A percentile compares a stretch with the other conserved stretches of the same genome.
These are phyloP conservation scores for Hymenoscyphus fructigenus DNA, from an alignment of 2,329 filamentous ascomycete species.

Conservation along the genomic window DNA sequence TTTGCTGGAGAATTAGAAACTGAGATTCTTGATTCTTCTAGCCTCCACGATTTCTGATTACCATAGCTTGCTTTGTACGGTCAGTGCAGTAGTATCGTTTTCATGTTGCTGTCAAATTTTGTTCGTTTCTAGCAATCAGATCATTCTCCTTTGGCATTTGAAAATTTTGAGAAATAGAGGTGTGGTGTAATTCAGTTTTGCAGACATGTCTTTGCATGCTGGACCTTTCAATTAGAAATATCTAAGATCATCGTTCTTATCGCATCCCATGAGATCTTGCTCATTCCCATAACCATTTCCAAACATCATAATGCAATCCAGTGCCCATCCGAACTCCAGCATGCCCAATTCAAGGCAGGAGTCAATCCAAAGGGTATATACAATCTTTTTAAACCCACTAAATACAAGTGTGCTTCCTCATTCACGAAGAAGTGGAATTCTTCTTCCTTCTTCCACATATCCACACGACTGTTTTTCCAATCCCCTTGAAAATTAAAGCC, in stretches of 20 bases:
- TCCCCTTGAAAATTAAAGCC: constrained; percentile 54
- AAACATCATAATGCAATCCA: background rate
- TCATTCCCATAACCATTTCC: background rate
- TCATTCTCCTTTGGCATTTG: no score
- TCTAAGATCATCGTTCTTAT: background rate
- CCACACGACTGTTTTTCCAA: constrained; percentile 50
- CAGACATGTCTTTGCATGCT: constrained; percentile 10
- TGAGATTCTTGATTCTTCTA: no score
- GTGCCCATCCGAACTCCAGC: constrained; percentile 2
- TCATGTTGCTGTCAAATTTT: no score
- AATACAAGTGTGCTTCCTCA: background rate
- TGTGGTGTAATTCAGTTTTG: background rate
- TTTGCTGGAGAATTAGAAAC: no score
- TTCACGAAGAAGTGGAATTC: background rate
- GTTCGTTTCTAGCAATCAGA: no score
- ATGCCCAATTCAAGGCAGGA: background rate
- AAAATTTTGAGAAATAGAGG: background rate
- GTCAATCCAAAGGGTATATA: constrained; percentile 4
- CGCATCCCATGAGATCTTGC: background rate
- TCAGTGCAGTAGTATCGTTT: no score
- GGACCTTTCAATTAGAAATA: background rate
- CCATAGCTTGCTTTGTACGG: no score
- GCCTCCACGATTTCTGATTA: no score
- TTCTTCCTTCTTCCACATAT: constrained; percentile 41
- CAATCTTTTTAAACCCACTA: background rate